A percentile compares a stretch with the other conserved stretches of the same genome.
phyloP scores from a whole-genome alignment of 164 flowering plant species.

The Sedum album region DNA sequence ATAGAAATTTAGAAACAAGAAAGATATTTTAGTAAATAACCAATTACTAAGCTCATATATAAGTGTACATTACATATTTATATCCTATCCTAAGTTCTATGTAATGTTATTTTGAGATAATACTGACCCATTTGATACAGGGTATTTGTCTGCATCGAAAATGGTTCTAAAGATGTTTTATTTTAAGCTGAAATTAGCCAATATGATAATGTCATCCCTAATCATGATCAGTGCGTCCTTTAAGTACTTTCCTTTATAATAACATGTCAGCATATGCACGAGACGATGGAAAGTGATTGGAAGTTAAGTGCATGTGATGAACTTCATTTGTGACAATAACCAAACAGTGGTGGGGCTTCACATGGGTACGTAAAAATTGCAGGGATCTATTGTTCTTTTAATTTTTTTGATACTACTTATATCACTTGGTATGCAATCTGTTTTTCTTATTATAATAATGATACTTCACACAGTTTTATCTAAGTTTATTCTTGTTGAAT shows the following conservation, averaged over 20 bases:
- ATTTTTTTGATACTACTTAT: too few relatives aligned
- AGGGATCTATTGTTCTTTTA: neutral
- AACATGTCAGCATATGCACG: constrained; percentile 6
- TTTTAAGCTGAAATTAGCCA: neutral
- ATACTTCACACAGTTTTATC: neutral
- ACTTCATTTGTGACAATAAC: constrained; percentile 3
- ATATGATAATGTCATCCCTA: neutral
- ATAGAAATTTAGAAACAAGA: too few relatives aligned
- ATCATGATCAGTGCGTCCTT: constrained; percentile 1
- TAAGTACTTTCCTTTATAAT: neutral
- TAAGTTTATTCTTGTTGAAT: neutral
- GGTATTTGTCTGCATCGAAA: neutral
- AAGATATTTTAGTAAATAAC: too few relatives aligned
- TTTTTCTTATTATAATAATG: neutral
- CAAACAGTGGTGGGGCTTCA: constrained; percentile 1
- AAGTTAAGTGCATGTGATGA: constrained; percentile 7
- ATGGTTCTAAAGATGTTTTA: neutral
- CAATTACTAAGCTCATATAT: too few relatives aligned
- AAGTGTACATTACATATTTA: neutral
- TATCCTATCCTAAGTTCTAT: neutral
- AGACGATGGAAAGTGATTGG: neutral
- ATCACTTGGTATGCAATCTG: neutral
- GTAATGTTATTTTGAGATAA: neutral
- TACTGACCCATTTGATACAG: neutral
- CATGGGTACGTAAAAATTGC: neutral